These are phyloP conservation scores for Wickerhamomyces sydowiorum DNA, from an alignment of 805 yeast genomes.

Conservation along the genomic window DNA sequence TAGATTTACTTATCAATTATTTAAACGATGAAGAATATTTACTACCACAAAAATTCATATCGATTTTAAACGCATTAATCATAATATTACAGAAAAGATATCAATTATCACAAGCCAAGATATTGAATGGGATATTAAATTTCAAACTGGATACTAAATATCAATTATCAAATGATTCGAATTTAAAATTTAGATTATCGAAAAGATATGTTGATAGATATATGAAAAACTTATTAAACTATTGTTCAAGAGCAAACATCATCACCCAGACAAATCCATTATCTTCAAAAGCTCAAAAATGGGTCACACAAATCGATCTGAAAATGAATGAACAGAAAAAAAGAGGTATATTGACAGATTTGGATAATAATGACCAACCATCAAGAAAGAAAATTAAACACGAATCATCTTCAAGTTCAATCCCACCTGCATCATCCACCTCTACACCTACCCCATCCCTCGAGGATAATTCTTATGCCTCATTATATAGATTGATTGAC, in stretches of 20 bases:
- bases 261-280: constrained; percentile 17
- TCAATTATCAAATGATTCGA: constrained; percentile 33
- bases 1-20: constrained; percentile 58
- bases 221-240: constrained; percentile 39
- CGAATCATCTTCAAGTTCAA: constrained; percentile 15
- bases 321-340: constrained; percentile 22
- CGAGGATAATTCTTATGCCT: constrained; percentile 44
- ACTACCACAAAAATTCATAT: constrained; percentile 56
- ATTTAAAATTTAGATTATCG: constrained; percentile 42
- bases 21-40: constrained; percentile 50
- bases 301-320: constrained; percentile 16
- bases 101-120: constrained; percentile 44
- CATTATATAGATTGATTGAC: constrained; percentile 63
- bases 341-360: constrained; percentile 18
- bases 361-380: constrained; percentile 25
- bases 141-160: constrained; percentile 58
- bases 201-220: constrained; percentile 61
- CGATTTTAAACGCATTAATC: constrained; percentile 60
- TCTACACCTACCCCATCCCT: constrained; percentile 33
- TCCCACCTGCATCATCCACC: constrained; percentile 20
- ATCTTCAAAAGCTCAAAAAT: constrained; percentile 11
- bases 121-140: constrained; percentile 51
- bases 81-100: constrained; percentile 64
- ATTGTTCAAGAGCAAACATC: constrained; percentile 31
- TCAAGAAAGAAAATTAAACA: constrained; percentile 18